These are phyloP conservation scores for Saccharomycopsis malanga DNA, from an alignment of 805 yeast species.

Conservation along the genomic window DNA sequence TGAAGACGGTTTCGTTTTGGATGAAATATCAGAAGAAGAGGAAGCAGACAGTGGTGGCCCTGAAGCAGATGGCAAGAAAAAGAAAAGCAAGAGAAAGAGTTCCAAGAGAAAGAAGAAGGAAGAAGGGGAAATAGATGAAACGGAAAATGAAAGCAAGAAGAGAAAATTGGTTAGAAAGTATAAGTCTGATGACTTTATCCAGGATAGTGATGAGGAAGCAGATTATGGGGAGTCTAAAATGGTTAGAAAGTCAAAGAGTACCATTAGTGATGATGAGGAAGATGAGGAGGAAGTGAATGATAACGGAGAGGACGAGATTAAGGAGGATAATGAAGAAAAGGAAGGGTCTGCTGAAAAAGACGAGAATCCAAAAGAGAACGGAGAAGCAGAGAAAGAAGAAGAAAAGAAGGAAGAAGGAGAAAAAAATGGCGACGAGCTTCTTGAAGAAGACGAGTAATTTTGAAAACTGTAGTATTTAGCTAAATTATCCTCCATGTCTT, in stretches of 20 bases:
- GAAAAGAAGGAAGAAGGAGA: background rate
- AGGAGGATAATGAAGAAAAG: background rate
- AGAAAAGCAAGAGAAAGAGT: slow-evolving; percentile 22
- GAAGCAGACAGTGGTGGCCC: slow-evolving; percentile 33
- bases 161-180: slow-evolving; percentile 28
- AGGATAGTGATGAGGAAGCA: slow-evolving; percentile 38
- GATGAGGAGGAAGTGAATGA: slow-evolving; percentile 23
- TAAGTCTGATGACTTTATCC: slow-evolving; percentile 34
- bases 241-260: background rate
- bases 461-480: too few species aligned
- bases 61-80: slow-evolving; percentile 19
- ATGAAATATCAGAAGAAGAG: slow-evolving; percentile 39
- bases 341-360: too few species aligned
- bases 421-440: too few species aligned
- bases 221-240: slow-evolving; percentile 13
- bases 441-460: slow-evolving; percentile 22
- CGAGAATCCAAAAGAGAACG: slow-evolving; percentile 7
- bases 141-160: slow-evolving; percentile 27
- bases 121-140: slow-evolving; percentile 10
- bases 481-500: too few species aligned
- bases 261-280: slow-evolving; percentile 6
- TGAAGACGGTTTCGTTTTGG: slow-evolving; percentile 31
- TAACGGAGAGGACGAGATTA: too few species aligned
- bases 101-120: background rate
- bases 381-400: background rate